A percentile compares a stretch with the other conserved stretches of the same genome.
Evolutionary conservation across 1,284 basidiomycete genomes (phyloP).

Genomic region (Austroboletus niveus): DNA sequence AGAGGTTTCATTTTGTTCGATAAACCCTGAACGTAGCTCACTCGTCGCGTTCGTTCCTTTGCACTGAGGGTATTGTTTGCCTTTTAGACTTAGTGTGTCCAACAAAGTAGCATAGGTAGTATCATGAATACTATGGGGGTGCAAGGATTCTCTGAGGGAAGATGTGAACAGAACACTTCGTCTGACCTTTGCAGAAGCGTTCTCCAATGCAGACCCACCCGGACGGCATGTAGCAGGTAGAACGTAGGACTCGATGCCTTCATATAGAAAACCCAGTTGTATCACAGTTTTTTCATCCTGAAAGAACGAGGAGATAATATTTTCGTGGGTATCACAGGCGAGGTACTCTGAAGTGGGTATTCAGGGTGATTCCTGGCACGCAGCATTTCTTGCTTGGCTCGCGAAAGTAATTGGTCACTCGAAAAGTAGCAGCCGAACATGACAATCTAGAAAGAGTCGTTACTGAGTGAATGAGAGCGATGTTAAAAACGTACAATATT

Average conservation of each 20-base stretch:
- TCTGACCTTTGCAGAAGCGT: slow-evolving; percentile 2
- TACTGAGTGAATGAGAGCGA: background rate
- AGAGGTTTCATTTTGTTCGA: background rate
- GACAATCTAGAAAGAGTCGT: slow-evolving; percentile 4
- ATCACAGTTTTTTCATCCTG: slow-evolving; percentile 10
- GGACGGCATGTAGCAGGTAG: slow-evolving; percentile 25
- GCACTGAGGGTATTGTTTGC: slow-evolving; percentile 20
- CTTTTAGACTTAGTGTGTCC: slow-evolving; percentile 14
- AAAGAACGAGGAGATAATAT: slow-evolving; percentile 5
- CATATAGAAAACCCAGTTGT: slow-evolving; percentile 15
- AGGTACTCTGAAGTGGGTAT: background rate
- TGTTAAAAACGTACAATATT: slow-evolving; percentile 41
- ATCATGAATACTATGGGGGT: slow-evolving; percentile 7
- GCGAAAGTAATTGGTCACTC: slow-evolving; percentile 11
- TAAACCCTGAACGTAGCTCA: slow-evolving; percentile 19
- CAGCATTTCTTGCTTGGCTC: slow-evolving; percentile 1
- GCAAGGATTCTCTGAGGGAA: slow-evolving; percentile 19
- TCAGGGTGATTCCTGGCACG: slow-evolving; percentile 11
- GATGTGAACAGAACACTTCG: slow-evolving; percentile 22
- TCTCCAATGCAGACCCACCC: slow-evolving; percentile 15
- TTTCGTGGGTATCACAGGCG: slow-evolving; percentile 11
- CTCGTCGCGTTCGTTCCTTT: slow-evolving; percentile 15
- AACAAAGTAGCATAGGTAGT: slow-evolving; percentile 18
- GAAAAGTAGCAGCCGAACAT: slow-evolving; percentile 25
- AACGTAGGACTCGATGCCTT: slow-evolving; percentile 19